Base-by-base conservation (phyloP, 257 asterid species). In the Rubia yunnanensis region DNA sequence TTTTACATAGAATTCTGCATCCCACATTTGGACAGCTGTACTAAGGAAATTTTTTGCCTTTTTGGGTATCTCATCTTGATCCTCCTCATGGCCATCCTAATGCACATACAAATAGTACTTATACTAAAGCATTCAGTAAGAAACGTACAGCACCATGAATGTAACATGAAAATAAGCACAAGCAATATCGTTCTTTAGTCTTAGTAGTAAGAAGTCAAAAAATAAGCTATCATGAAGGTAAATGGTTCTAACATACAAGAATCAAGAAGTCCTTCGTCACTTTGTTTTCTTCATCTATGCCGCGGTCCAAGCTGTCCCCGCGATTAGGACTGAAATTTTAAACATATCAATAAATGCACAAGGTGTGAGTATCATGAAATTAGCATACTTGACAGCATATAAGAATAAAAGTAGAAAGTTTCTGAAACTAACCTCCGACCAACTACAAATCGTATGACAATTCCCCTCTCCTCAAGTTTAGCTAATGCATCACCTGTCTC, bases 231-330 rank as follows among this genome's bases (percentile, higher is more conserved):
- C 2, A 6, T 48, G 61, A 59, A 56, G 22, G 66, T 35, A 44
- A 10, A 44, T 15, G 13, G 63, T 27, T 26, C 32, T 60, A 63
- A 74, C 98, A 78, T 79, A 91, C 98, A 64, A 91, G 95, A 79
- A 91, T 86, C 82, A 88, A 77, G 71, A 91, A 85, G 72, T 91
- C 98, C 66, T 86, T 82, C 34, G 71, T 86, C 50, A 28, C 67
- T 11, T n/a, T 76, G 76, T 81, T 86, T 78, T 91, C 98, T 75
- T 79, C 87, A 60, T 88, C 92, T 73, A 88, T 86, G 72, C 72
- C 77, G 74, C 89, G 95, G 79, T 91, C 98, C 92, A 91, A 83
- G 88, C 88, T 88, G 79, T 91, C 96, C 69, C 98, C 98, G 20
- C 92, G 86, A 50, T 88, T 91, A 73, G 96, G 85, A 76, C 98